Evolutionary conservation across 768 basidiomycete genomes (phyloP).

Genomic region (Phylloporus arenicola): DNA sequence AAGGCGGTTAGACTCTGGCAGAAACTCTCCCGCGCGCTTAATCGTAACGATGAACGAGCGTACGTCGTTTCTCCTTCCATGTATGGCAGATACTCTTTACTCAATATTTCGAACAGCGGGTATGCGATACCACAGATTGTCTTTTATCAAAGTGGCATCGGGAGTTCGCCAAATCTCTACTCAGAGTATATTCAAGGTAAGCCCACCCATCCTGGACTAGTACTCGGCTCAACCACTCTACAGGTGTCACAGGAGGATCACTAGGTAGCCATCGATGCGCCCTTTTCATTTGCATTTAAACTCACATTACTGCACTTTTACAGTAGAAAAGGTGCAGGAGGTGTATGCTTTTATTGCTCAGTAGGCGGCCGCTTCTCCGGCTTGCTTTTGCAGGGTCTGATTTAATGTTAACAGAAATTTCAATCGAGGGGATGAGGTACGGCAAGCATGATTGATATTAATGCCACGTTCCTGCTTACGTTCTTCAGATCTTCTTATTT

Average conservation of each 20-base stretch:
- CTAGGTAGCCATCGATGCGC: constrained; percentile 40
- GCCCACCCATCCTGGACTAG: constrained; percentile 5
- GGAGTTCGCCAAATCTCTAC: constrained; percentile 51
- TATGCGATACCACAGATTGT: constrained; percentile 54
- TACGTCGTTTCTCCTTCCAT: constrained; percentile 7
- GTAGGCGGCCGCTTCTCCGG: constrained; percentile 37
- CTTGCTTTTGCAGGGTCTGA: neutral
- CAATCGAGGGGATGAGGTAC: constrained; percentile 64
- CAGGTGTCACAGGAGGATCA: constrained; percentile 60
- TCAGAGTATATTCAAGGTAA: constrained; percentile 57
- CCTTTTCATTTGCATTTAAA: neutral
- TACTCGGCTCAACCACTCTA: constrained; percentile 7
- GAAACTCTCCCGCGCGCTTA: constrained; percentile 51
- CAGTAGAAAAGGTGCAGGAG: constrained; percentile 71
- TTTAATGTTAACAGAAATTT: constrained; percentile 48
- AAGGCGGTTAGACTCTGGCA: constrained; percentile 15
- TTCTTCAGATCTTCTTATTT: constrained; percentile 62
- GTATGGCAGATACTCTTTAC: neutral
- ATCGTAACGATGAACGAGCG: constrained; percentile 44
- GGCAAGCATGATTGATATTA: neutral
- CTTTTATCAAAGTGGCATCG: constrained; percentile 60
- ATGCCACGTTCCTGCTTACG: constrained; percentile 4
- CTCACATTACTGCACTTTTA: constrained; percentile 1
- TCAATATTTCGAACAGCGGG: constrained; percentile 18
- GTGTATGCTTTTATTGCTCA: constrained; percentile 78